phyloP scores from a whole-genome alignment of 75 land plant genomes.

The Pseudotsuga menziesii region DNA sequence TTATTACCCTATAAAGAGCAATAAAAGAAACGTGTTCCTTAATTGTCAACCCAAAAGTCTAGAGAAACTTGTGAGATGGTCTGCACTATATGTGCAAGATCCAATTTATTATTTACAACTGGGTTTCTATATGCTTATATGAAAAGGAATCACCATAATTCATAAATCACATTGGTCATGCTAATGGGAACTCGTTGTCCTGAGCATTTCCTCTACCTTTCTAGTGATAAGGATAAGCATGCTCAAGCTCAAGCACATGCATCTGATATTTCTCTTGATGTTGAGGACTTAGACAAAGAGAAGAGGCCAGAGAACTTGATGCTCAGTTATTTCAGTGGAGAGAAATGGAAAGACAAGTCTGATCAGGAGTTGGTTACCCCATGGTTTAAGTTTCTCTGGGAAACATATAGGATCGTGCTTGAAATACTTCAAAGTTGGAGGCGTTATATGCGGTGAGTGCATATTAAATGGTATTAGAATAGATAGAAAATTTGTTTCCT shows the following conservation, averaged over 20 bases:
- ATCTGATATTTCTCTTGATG: constrained; percentile 57
- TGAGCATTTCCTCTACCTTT: constrained; percentile 79
- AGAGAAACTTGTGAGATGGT: too few species aligned
- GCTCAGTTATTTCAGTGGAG: constrained; percentile 95
- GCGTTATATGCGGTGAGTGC: constrained; percentile 78
- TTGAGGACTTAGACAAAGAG: constrained; percentile 90
- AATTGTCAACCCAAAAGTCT: too few species aligned
- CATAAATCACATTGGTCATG: too few species aligned
- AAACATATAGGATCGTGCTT: constrained; percentile 85
- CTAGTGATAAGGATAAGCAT: constrained; percentile 76
- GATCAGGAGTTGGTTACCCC: constrained; percentile 94
- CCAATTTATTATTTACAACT: too few species aligned
- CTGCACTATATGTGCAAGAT: too few species aligned
- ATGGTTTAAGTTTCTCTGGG: constrained; percentile 98
- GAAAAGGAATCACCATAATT: too few species aligned
- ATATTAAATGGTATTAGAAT: background rate
- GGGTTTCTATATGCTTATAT: too few species aligned
- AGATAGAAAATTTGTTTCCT: too few species aligned
- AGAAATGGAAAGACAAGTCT: constrained; percentile 87
- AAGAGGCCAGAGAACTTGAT: constrained; percentile 90
- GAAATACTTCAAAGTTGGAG: constrained; percentile 91
- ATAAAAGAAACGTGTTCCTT: too few species aligned
- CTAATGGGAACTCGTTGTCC: too few species aligned
- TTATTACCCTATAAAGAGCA: too few species aligned
- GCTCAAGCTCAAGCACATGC: too few species aligned